These are phyloP conservation scores for Trichomonas gallinae DNA, from an alignment of 208 protist species.

Conservation along the genomic window DNA sequence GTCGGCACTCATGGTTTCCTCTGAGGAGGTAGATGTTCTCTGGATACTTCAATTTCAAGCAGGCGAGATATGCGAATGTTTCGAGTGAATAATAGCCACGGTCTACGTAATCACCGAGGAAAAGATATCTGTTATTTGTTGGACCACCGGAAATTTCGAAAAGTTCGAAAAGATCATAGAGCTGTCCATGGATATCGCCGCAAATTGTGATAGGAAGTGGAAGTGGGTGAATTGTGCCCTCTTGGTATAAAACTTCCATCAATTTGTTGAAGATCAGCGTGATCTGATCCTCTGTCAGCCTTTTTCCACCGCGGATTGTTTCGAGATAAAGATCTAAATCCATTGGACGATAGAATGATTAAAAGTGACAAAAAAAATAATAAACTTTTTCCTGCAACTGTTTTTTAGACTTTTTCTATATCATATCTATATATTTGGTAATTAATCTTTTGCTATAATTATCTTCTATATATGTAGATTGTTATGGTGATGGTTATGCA, in stretches of 20 bases:
- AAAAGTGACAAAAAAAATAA: too few species aligned
- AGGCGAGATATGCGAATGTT: background rate
- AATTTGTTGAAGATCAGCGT: background rate
- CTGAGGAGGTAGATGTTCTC: constrained; percentile 65
- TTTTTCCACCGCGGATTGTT: background rate
- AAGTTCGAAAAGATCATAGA: constrained; percentile 25
- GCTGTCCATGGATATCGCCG: constrained; percentile 21
- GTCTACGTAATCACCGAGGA: constrained; percentile 21
- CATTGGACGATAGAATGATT: background rate
- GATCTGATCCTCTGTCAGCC: background rate
- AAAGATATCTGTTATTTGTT: background rate
- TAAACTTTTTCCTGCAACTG: too few species aligned
- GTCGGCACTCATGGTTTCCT: constrained; percentile 74
- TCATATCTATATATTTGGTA: too few species aligned
- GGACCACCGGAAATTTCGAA: background rate
- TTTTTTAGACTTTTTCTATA: too few species aligned
- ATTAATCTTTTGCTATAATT: too few species aligned
- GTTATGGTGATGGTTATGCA: too few species aligned
- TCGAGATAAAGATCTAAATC: background rate
- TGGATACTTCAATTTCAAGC: constrained; percentile 49
- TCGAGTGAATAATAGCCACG: constrained; percentile 19
- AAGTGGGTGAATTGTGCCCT: background rate
- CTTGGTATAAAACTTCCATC: background rate
- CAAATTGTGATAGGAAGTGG: constrained; percentile 12
- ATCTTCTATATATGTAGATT: too few species aligned